Base-by-base conservation (phyloP, 768 basidiomycete genomes). In the Clitopilus hobsonii region DNA sequence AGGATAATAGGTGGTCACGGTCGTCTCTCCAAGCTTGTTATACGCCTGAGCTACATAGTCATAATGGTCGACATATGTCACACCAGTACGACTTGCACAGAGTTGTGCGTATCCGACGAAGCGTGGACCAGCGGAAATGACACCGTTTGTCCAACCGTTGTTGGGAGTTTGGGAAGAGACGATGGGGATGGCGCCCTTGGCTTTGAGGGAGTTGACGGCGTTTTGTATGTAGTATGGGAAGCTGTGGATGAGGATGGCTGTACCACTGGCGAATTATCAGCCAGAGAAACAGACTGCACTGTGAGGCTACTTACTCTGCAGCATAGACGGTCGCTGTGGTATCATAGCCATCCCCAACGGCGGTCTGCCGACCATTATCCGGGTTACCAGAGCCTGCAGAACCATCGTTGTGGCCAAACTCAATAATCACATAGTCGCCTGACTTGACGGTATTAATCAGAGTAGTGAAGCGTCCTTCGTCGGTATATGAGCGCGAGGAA, bases 381-480 rank as follows among this genome's bases (percentile, higher is more conserved):
- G 51, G 50, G 22, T 36, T 54, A 10, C 68, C 65, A 10, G 68
- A 58, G 5, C 67, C 66, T 18, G 71, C 63, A n/a, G 63, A 58
- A 1, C 73, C 73, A 56, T 79, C 78, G 57, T 80, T 81, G 58
- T 80, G 79, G 1, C 78, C 79, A 49, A 81, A 78, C 55, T 74
- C 71, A 51, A 78, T 74, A 53, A 79, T 61, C 18, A 75, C 76
- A 62, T 71, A 75, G 55, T 76, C 75, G 11, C 74, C 73, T 27
- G 63, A 54, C 54, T 72, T 69, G 6, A 66, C 73, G 2, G 68
- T 70, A 60, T 74, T 71, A 54, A 74, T 70, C 25, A 78, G 62
- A 8, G 69, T 70, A 16, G 68, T 69, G 61, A 81, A 79, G 6
- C 74, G 68, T 29, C 78, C 78, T 58, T 79, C 74, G 18, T 77